Conservation (phyloP, 2,329 filamentous ascomycete species). For the Hypoxylon sp. region DNA sequence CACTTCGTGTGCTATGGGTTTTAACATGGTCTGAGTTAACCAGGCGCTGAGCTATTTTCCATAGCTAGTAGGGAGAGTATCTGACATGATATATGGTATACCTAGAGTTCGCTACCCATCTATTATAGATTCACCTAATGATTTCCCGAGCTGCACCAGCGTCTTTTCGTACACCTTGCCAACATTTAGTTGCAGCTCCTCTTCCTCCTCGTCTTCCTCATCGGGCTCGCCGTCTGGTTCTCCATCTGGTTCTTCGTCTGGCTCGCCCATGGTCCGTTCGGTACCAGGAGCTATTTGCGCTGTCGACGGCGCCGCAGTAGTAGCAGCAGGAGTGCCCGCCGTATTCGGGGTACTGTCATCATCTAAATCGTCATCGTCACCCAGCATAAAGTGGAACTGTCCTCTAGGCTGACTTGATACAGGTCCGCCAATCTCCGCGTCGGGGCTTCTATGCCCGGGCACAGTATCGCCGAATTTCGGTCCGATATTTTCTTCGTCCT, state of each 20-base stretch:
- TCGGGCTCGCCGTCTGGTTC: slow-evolving; percentile 49
- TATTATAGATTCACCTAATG: slow-evolving; percentile 63
- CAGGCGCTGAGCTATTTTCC: background rate
- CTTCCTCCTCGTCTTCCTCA: slow-evolving; percentile 59
- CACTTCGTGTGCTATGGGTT: background rate
- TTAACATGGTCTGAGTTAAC: background rate
- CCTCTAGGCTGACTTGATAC: slow-evolving; percentile 19
- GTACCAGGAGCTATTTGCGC: slow-evolving; percentile 16
- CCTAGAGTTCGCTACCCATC: slow-evolving; percentile 7
- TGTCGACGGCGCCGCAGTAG: slow-evolving; percentile 2
- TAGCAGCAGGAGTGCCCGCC: background rate
- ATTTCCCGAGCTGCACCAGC: slow-evolving; percentile 79
- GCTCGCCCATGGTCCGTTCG: slow-evolving; percentile 30
- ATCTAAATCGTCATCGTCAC: slow-evolving; percentile 52
- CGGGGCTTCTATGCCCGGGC: slow-evolving; percentile 14
- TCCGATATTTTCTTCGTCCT: slow-evolving; percentile 36
- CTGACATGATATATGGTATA: background rate
- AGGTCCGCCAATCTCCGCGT: slow-evolving; percentile 10
- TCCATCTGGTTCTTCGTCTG: slow-evolving; percentile 49
- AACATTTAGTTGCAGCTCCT: slow-evolving; percentile 76
- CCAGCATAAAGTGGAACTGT: slow-evolving; percentile 54
- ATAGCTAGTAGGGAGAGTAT: background rate
- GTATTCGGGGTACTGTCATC: slow-evolving; percentile 37
- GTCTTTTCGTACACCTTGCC: slow-evolving; percentile 85
- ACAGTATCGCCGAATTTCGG: slow-evolving; percentile 31